Base-by-base conservation (phyloP, 2,329 filamentous ascomycete genomes). In the Sporothrix euskadiensis region DNA sequence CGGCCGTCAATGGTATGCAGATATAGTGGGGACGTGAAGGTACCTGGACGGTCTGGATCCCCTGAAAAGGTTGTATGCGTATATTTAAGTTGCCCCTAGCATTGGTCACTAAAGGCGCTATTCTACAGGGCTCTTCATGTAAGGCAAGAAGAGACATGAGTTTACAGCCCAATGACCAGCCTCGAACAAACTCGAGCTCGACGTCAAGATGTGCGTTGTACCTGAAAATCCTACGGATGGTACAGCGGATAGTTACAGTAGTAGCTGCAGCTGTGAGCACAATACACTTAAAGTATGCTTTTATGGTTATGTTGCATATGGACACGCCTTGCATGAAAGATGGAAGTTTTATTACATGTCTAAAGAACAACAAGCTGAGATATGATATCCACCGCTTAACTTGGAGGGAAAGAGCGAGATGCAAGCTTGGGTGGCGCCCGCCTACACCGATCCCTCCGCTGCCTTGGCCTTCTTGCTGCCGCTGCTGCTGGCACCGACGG, bases 401-500 rank as follows among this genome's bases (percentile, higher is more conserved):
- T 47, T 26, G 26, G 26, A 26, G 26, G 1, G 26, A 26, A 26
- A 41, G 30, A 9, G 16, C n/a, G 8, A 19, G 2, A 41, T 2
- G 8, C 19, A 65, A 10, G 14, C 44, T 14, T 19, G 44, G 14
- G 2, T 22, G 9, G 9, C 22, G n/a, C 35, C n/a, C 22, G 44
- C 12, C 66, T 69, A 69, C 3, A 30, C 66, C 30, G 66, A 56
- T 4, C 66, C 44, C 52, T 56, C 22, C 14, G 9, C 52, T 22
- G 47, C 39, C 69, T 70, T 70, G 52, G 44, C 47, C 52, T 49
- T 61, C 49, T 71, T 73, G 39, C 54, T 56, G n/a, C 9, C 65
- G 14, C 59, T 69, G n/a, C 69, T 22, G 44, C 65, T 65, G 39
- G 32, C 56, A 9, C 35, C 74, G 0, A 94, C 78, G 44, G 85